Conservation (phyloP, 179 eudicot species). For the Vitellaria paradoxa region DNA sequence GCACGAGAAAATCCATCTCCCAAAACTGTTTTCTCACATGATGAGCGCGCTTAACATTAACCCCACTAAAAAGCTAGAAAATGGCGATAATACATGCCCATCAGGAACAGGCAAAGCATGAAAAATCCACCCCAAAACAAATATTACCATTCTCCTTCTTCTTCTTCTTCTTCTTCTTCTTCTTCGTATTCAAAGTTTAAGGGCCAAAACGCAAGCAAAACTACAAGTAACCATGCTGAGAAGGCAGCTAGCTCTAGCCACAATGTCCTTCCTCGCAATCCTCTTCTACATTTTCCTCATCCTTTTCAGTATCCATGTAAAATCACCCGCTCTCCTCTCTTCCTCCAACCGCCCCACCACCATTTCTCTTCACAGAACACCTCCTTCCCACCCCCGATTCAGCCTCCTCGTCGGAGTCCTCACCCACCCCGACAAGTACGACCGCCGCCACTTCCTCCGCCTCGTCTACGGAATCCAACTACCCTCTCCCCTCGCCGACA, state of each 20-base stretch:
- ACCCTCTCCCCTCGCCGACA: conserved; percentile 36
- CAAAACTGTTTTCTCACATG: conserved; percentile 15
- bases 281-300: conserved; percentile 19
- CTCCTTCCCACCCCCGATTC: conserved; percentile 12
- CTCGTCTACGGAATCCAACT: conserved; percentile 68
- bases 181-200: background rate
- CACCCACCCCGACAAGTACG: conserved; percentile 66
- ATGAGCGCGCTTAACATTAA: background rate
- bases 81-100: background rate
- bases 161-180: background rate
- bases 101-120: conserved; percentile 17
- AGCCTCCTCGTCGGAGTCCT: conserved; percentile 53
- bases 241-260: conserved; percentile 13
- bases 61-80: background rate
- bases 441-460: conserved; percentile 71
- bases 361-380: background rate
- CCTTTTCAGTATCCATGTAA: conserved; percentile 16
- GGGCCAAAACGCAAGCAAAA: background rate
- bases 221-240: conserved; percentile 3
- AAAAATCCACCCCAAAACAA: background rate
- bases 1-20: conserved; percentile 13
- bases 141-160: background rate
- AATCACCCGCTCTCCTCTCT: conserved; percentile 11
- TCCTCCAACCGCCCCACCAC: conserved; percentile 12
- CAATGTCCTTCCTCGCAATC: conserved; percentile 14